Conservation (phyloP, 2,329 filamentous ascomycete genomes). For the Pseudogymnoascus sp. region DNA sequence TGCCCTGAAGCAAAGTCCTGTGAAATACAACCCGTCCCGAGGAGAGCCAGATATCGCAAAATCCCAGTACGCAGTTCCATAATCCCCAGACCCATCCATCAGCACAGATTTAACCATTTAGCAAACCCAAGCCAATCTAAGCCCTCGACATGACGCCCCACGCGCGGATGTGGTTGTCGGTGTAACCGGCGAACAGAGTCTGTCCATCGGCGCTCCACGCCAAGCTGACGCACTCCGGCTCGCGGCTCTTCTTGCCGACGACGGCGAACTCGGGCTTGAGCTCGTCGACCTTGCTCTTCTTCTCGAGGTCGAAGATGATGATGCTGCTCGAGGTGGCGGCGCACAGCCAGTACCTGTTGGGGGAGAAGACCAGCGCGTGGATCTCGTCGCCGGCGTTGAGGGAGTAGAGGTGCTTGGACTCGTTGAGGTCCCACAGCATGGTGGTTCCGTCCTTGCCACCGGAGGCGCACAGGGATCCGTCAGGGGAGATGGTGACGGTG, state of each 20-base stretch:
- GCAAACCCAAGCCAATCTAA: slow-evolving; percentile 38
- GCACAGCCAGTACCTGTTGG: slow-evolving; percentile 99
- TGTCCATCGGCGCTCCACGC: slow-evolving; percentile 98
- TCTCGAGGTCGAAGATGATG: slow-evolving; percentile 99
- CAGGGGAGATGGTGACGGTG: slow-evolving; percentile 99
- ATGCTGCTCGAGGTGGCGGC: slow-evolving; percentile 94
- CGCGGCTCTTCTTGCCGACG: slow-evolving; percentile 96
- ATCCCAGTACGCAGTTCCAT: slow-evolving; percentile 66
- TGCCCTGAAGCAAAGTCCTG: slow-evolving; percentile 3
- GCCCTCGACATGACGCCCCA: slow-evolving; percentile 97
- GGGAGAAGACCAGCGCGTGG: slow-evolving; percentile 99
- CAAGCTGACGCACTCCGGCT: slow-evolving; percentile 95
- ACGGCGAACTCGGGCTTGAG: slow-evolving; percentile 95
- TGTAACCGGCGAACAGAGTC: slow-evolving; percentile 99
- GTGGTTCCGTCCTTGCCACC: slow-evolving; percentile 99
- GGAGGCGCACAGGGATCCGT: slow-evolving; percentile 97
- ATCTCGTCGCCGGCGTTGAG: slow-evolving; percentile 99
- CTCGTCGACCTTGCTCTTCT: slow-evolving; percentile 99
- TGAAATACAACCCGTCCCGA: background rate
- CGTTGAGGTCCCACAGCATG: slow-evolving; percentile 99
- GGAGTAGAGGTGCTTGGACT: slow-evolving; percentile 99
- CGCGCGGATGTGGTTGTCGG: slow-evolving; percentile 97
- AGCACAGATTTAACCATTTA: slow-evolving; percentile 30
- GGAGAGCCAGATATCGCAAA: slow-evolving; percentile 20
- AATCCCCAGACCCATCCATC: slow-evolving; percentile 63